phyloP scores from a whole-genome alignment of 768 basidiomycete species.

The Gloeophyllum trabeum region DNA sequence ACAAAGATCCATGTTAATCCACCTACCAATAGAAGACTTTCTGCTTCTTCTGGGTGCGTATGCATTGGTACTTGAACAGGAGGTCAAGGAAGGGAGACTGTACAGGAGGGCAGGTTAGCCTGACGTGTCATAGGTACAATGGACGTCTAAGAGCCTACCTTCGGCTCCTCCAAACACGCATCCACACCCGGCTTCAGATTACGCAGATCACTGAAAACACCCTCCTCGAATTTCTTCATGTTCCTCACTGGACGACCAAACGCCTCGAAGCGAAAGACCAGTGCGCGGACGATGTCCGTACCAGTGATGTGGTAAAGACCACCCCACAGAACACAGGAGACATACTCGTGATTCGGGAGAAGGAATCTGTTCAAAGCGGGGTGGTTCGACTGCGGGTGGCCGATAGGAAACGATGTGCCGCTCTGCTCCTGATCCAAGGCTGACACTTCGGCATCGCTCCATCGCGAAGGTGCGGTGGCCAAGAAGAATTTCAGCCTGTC shows the following conservation, averaged over 20 bases:
- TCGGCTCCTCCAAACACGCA: constrained; percentile 92
- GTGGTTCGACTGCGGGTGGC: constrained; percentile 45
- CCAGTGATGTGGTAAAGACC: constrained; percentile 91
- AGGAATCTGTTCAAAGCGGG: constrained; percentile 79
- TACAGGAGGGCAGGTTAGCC: constrained; percentile 2
- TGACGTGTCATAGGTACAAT: constrained; percentile 1
- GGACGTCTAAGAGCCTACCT: constrained; percentile 43
- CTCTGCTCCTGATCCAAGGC: constrained; percentile 4
- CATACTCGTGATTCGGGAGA: constrained; percentile 79
- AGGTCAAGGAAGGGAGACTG: constrained; percentile 90
- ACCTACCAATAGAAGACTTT: constrained; percentile 96
- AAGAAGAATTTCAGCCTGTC: constrained; percentile 85
- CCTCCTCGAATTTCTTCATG: constrained; percentile 97
- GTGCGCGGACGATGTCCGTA: constrained; percentile 90
- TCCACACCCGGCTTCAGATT: constrained; percentile 92
- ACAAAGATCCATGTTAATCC: neutral
- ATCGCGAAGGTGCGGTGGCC: constrained; percentile 71
- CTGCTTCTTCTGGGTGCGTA: constrained; percentile 97
- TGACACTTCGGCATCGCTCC: constrained; percentile 33
- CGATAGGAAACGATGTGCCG: constrained; percentile 13
- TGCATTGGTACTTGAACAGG: constrained; percentile 93
- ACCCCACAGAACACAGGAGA: constrained; percentile 88
- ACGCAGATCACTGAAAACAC: constrained; percentile 85
- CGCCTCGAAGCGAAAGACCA: constrained; percentile 90
- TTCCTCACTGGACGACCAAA: constrained; percentile 86